Evolutionary conservation across 495 filamentous ascomycete genomes (phyloP).

Genomic region (Hyaloscypha hepaticicola): DNA sequence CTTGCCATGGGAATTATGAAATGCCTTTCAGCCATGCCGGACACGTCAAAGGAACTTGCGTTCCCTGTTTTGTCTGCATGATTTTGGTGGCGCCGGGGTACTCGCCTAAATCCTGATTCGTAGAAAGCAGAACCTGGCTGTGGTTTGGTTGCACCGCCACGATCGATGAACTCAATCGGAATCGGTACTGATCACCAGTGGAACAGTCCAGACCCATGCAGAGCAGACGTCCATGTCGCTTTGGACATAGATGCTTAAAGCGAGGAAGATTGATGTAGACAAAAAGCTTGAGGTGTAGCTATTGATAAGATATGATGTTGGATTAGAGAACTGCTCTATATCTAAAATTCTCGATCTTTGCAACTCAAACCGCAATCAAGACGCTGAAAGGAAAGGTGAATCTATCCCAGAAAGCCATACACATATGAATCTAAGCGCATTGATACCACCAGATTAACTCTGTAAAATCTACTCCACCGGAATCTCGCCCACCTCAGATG

Average conservation of each 20-base stretch:
- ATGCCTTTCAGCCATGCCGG: background rate
- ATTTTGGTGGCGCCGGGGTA: background rate
- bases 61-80: slow-evolving; percentile 25
- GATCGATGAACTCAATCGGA: background rate
- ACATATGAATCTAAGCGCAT: background rate
- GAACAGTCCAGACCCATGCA: background rate
- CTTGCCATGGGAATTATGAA: too few relatives aligned
- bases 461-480: background rate
- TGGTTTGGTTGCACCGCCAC: background rate
- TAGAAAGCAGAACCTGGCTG: background rate
- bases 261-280: background rate
- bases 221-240: background rate
- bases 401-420: background rate
- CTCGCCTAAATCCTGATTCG: background rate
- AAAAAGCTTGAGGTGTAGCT: background rate
- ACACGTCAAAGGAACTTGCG: slow-evolving; percentile 6
- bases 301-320: background rate
- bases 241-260: background rate
- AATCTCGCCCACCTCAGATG: background rate
- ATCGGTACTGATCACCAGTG: background rate
- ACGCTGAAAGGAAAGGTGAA: too few relatives aligned
- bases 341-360: too few relatives aligned
- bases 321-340: too few relatives aligned
- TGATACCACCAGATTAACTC: background rate
- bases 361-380: too few relatives aligned